A percentile compares a stretch with the other conserved stretches of the same genome.
These are phyloP conservation scores for Aphanomyces cochlioides DNA, from an alignment of 352 stramenopile species.

Conservation along the genomic window DNA sequence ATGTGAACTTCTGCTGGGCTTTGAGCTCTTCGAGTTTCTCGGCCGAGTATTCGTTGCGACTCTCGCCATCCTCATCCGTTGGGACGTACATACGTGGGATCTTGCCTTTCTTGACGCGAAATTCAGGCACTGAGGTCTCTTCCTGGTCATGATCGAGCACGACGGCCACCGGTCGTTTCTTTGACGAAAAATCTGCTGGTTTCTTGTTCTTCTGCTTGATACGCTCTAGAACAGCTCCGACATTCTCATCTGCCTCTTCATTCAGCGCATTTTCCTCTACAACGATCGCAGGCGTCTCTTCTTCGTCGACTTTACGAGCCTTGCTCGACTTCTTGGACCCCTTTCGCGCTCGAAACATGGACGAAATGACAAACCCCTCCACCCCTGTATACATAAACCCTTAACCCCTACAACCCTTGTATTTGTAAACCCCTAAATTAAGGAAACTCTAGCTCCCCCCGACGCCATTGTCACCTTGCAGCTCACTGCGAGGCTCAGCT, in stretches of 20 bases:
- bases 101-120: constrained; percentile 28
- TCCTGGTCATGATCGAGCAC: neutral
- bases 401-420: too few species aligned
- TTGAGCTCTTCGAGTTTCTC: constrained; percentile 15
- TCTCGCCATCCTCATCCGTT: neutral
- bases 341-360: too few species aligned
- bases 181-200: constrained; percentile 1
- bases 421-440: too few species aligned
- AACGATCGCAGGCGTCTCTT: too few species aligned
- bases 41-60: constrained; percentile 3
- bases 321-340: too few species aligned
- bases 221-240: constrained; percentile 14
- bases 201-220: constrained; percentile 28
- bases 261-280: neutral
- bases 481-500: too few species aligned
- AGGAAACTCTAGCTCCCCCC: too few species aligned
- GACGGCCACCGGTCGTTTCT: neutral
- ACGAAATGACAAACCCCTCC: too few species aligned
- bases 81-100: constrained; percentile 5
- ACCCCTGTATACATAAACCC: too few species aligned
- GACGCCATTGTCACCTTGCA: too few species aligned
- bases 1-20: constrained; percentile 13
- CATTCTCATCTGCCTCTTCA: neutral
- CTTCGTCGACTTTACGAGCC: too few species aligned
- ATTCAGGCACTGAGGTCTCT: constrained; percentile 12